Evolutionary conservation across 331 rosid genomes (phyloP).

Genomic region (Erythrophleum ivorense): DNA sequence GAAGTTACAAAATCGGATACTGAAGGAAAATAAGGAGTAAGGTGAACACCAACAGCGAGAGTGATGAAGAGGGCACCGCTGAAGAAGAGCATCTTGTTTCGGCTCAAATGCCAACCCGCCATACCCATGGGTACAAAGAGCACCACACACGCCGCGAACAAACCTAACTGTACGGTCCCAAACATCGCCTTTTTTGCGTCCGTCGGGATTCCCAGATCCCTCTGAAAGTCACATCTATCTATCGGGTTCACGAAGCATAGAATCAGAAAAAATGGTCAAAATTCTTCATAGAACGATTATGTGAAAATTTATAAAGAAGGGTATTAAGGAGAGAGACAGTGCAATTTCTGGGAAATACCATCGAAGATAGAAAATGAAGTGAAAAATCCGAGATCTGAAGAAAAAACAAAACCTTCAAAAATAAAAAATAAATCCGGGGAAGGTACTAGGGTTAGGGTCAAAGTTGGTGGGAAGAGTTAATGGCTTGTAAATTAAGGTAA

Average conservation of each 20-base stretch:
- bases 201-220: constrained; percentile 32
- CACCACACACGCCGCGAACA: constrained; percentile 85
- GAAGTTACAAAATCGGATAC: constrained; percentile 71
- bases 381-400: constrained; percentile 39
- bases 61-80: constrained; percentile 92
- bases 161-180: constrained; percentile 78
- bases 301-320: neutral
- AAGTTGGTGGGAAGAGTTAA: constrained; percentile 46
- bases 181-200: constrained; percentile 50
- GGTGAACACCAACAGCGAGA: constrained; percentile 93
- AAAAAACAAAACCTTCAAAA: constrained; percentile 22
- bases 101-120: constrained; percentile 98
- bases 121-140: constrained; percentile 95
- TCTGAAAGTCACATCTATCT: constrained; percentile 39
- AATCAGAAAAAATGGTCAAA: neutral
- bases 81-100: constrained; percentile 92
- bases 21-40: constrained; percentile 87
- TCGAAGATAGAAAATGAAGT: constrained; percentile 24
- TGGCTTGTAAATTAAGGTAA: constrained; percentile 53
- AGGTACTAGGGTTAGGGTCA: constrained; percentile 39
- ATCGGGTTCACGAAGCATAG: neutral
- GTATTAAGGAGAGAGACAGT: neutral
- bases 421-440: constrained; percentile 11
- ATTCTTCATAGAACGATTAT: too few species aligned
- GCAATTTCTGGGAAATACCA: constrained; percentile 1